Conservation (phyloP, 2,329 filamentous ascomycete genomes). For the Fusarium pseudocircinatum region DNA sequence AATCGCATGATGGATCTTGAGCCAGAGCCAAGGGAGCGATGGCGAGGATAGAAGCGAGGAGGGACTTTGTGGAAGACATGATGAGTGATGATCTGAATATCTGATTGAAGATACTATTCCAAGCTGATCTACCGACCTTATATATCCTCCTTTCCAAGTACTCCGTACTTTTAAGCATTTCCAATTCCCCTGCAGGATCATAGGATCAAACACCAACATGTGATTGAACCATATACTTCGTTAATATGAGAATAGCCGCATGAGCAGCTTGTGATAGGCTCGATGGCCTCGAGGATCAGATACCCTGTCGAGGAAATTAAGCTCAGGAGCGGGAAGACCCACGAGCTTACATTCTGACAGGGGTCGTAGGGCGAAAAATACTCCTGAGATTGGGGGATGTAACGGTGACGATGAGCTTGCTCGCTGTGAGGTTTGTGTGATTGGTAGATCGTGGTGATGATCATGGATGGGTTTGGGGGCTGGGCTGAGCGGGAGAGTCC, state of each 20-base stretch:
- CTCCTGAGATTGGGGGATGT: not conserved
- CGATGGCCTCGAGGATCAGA: constrained; percentile 8
- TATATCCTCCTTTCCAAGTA: not conserved
- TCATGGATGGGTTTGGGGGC: not conserved
- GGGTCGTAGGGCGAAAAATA: not conserved
- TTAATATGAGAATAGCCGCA: too few species aligned
- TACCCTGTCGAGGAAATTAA: constrained; percentile 19
- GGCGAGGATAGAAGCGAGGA: constrained; percentile 37
- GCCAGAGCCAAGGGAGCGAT: constrained; percentile 32
- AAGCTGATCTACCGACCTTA: not conserved
- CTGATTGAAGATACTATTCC: not conserved
- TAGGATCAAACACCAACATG: too few species aligned
- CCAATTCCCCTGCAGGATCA: not conserved
- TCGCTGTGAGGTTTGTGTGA: not conserved
- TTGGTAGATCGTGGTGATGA: not conserved
- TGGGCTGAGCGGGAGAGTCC: not conserved
- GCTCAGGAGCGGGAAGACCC: constrained; percentile 17
- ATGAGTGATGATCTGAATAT: constrained; percentile 2
- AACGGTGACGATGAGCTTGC: not conserved
- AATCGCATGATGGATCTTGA: constrained; percentile 43
- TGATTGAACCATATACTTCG: constrained; percentile 16
- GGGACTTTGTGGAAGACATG: constrained; percentile 35
- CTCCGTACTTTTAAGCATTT: not conserved
- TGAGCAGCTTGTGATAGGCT: constrained; percentile 4
- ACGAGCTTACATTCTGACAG: constrained; percentile 9